Evolutionary conservation across 1,284 basidiomycete genomes (phyloP).

Genomic region (Apiotrichum siamense): DNA sequence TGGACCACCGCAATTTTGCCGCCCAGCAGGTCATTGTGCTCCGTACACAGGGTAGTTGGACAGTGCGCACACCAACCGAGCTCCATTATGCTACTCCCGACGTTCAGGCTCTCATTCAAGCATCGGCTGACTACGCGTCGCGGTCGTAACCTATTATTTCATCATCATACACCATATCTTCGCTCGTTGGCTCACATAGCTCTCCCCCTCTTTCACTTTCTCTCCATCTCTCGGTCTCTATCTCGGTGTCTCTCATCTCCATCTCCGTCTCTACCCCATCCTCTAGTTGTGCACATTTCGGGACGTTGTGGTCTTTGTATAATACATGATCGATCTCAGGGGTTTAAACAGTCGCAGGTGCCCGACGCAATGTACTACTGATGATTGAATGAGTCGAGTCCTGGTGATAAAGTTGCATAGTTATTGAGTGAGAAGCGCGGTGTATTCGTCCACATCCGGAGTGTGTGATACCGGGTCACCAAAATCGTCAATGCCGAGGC

Average conservation of each 20-base stretch:
- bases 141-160: neutral
- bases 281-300: neutral
- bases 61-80: slow-evolving; percentile 74
- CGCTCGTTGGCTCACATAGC: neutral
- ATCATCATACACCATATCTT: neutral
- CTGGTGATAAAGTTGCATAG: neutral
- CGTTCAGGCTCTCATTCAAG: slow-evolving; percentile 29
- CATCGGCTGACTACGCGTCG: slow-evolving; percentile 24
- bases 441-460: neutral
- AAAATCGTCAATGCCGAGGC: slow-evolving; percentile 85
- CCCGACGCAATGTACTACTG: neutral
- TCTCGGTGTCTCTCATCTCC: too few species aligned
- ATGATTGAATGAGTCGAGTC: neutral
- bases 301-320: neutral
- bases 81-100: slow-evolving; percentile 69
- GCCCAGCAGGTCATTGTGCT: slow-evolving; percentile 93
- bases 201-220: too few species aligned
- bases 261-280: neutral
- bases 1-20: slow-evolving; percentile 83
- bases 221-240: neutral
- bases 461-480: slow-evolving; percentile 57
- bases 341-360: too few species aligned
- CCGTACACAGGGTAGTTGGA: slow-evolving; percentile 88
- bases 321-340: neutral
- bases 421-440: neutral